Percentiles rank a stretch among this genome's conserved stretches.
Conservation (phyloP, 1,284 basidiomycete species). For the Cryptococcus wingfieldii region DNA sequence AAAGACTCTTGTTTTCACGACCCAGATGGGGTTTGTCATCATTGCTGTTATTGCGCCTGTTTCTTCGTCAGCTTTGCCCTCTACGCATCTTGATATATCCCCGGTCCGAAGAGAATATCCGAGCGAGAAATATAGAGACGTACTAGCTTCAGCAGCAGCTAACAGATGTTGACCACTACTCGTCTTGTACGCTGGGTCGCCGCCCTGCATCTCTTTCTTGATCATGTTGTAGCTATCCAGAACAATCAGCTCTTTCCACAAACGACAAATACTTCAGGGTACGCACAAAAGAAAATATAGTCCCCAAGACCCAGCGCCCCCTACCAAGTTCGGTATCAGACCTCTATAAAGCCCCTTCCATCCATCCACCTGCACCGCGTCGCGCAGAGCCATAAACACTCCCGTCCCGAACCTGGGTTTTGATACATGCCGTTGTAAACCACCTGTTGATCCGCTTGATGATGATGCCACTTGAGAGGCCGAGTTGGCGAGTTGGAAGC, state of each 20-base stretch:
- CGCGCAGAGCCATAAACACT: constrained; percentile 70
- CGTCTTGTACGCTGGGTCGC: constrained; percentile 51
- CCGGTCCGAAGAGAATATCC: not conserved
- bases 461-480: constrained; percentile 2
- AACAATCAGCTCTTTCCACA: not conserved
- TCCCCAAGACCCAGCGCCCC: constrained; percentile 97
- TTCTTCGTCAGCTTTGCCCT: not conserved
- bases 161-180: constrained; percentile 78
- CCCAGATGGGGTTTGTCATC: constrained; percentile 97
- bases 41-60: constrained; percentile 86
- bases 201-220: constrained; percentile 61
- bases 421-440: constrained; percentile 6
- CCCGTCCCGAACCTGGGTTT: constrained; percentile 64
- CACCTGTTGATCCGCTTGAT: constrained; percentile 4
- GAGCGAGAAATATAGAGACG: constrained; percentile 40
- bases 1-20: constrained; percentile 97
- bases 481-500: constrained; percentile 73
- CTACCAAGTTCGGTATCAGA: constrained; percentile 83
- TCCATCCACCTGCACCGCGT: constrained; percentile 72
- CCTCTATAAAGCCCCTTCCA: constrained; percentile 88
- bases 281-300: constrained; percentile 95
- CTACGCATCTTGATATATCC: not conserved
- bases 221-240: constrained; percentile 81
- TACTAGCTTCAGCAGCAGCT: constrained; percentile 92
- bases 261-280: not conserved